A percentile compares a stretch with the other conserved stretches of the same genome.
Conservation (phyloP, 2,329 filamentous ascomycete species). For the Talaromyces sp. region DNA sequence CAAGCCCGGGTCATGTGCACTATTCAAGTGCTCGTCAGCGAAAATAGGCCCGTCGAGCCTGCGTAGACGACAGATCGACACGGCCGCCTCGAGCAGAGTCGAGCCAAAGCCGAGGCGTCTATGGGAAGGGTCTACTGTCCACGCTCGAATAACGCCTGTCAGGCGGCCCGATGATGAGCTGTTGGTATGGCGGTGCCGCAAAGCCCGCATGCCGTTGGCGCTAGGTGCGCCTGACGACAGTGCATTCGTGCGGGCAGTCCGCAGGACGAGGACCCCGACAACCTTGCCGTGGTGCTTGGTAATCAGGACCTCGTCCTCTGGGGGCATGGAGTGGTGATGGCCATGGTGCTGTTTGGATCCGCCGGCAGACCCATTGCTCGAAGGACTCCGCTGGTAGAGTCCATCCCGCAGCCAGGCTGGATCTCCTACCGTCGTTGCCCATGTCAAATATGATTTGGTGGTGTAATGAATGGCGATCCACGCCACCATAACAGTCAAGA, state of each 20-base stretch:
- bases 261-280: slow-evolving; percentile 64
- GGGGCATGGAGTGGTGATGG: slow-evolving; percentile 28
- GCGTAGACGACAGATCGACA: slow-evolving; percentile 62
- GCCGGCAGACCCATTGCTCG: slow-evolving; percentile 13
- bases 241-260: slow-evolving; percentile 17
- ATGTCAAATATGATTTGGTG: slow-evolving; percentile 57
- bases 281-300: slow-evolving; percentile 66
- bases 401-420: slow-evolving; percentile 56
- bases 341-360: slow-evolving; percentile 21
- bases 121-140: slow-evolving; percentile 68
- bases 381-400: neutral
- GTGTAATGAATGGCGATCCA: slow-evolving; percentile 58
- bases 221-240: slow-evolving; percentile 16
- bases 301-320: slow-evolving; percentile 59
- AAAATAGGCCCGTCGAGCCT: slow-evolving; percentile 68
- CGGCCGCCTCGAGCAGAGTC: slow-evolving; percentile 67
- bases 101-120: slow-evolving; percentile 66
- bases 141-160: slow-evolving; percentile 62
- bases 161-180: slow-evolving; percentile 11
- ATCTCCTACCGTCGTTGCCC: slow-evolving; percentile 54
- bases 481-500: slow-evolving; percentile 59
- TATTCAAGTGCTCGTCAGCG: slow-evolving; percentile 49
- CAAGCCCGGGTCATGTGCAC: slow-evolving; percentile 63
- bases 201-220: slow-evolving; percentile 14
- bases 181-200: slow-evolving; percentile 16